Percentiles rank a stretch among this genome's conserved stretches.
Evolutionary conservation across 2,329 filamentous ascomycete genomes (phyloP).

Genomic region (Parafenestella ontariensis): DNA sequence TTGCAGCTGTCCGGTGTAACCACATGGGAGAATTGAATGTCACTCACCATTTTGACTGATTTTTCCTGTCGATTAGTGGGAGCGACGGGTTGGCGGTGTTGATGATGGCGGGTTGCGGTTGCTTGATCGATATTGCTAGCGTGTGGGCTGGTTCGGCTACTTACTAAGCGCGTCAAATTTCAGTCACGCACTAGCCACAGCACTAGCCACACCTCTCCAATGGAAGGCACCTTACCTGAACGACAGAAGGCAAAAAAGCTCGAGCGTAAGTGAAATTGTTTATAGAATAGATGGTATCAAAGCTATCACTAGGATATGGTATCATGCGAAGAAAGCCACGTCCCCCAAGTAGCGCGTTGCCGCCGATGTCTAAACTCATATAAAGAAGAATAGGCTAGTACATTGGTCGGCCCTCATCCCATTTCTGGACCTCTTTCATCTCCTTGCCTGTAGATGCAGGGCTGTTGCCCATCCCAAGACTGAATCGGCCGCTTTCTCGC

Average conservation of each 20-base stretch:
- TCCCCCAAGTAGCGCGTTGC: not conserved
- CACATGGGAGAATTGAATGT: constrained; percentile 1
- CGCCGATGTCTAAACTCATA: not conserved
- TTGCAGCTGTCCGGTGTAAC: constrained; percentile 26
- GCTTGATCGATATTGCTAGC: constrained; percentile 33
- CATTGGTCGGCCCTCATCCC: constrained; percentile 57
- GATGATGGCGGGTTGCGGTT: constrained; percentile 33
- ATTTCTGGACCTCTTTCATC: constrained; percentile 46
- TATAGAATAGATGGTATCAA: not conserved
- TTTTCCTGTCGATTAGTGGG: constrained; percentile 46
- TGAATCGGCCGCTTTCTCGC: constrained; percentile 43
- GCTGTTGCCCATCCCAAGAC: constrained; percentile 40
- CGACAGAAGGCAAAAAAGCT: not conserved
- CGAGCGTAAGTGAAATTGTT: not conserved
- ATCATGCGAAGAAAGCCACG: constrained; percentile 32
- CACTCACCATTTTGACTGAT: constrained; percentile 52
- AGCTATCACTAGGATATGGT: constrained; percentile 30
- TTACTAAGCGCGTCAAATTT: constrained; percentile 29
- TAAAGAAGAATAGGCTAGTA: constrained; percentile 46
- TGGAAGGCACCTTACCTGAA: no score
- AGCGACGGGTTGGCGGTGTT: constrained; percentile 45
- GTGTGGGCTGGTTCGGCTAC: constrained; percentile 42
- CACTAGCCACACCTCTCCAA: no score
- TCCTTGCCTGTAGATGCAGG: constrained; percentile 36
- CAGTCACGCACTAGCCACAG: constrained; percentile 27